Base-by-base conservation (phyloP, 179 eudicot species). In the Pouteria campechiana region DNA sequence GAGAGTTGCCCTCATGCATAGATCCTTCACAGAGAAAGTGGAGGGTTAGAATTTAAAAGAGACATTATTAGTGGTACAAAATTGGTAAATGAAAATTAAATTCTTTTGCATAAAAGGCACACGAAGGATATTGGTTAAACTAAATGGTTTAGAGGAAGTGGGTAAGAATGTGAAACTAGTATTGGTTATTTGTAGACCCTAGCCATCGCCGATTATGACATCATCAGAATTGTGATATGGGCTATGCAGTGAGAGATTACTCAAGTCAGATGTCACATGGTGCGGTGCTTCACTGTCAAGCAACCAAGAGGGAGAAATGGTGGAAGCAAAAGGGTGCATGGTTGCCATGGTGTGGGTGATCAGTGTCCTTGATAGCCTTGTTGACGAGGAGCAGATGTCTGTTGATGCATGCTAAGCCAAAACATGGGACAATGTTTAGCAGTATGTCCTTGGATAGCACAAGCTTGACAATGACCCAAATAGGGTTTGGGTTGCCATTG, bases 1-100 rank as follows among this genome's bases (percentile, higher is more conserved):
- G 8, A 47, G 52, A 3, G 31, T 13, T 33, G 32, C 43, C 43
- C 43, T 22, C 5, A 12, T 48, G 1, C 10, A 10, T 5, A 34
- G 32, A 25, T 48, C 43, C 24, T 48, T 48, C 1, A 36, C 43
- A 48, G 5, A 10, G 37, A 48, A 48, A 3, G 8, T 34, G 17
- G 23, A 17, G 27, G 43, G 44, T 16, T 9, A 17, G 17, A 24
- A 36, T 18, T 48, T 25, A 23, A 24, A 3, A 0, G 43, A 36
- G 10, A 18, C 10, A 1, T 22, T 21, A 33, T 46, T 33, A 3
- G 5, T 10, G 3, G 7, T 12, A 9, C 32, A 24, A 23, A 35
- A 14, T 48, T 35, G 13, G 3, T 21, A 24, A 1, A 34, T 11
- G 8, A 2, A 48, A 7, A 34, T 16, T 4, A 48, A 16, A 24